Conservation (phyloP, 768 basidiomycete genomes). For the Phanerodontia chrysosporium region DNA sequence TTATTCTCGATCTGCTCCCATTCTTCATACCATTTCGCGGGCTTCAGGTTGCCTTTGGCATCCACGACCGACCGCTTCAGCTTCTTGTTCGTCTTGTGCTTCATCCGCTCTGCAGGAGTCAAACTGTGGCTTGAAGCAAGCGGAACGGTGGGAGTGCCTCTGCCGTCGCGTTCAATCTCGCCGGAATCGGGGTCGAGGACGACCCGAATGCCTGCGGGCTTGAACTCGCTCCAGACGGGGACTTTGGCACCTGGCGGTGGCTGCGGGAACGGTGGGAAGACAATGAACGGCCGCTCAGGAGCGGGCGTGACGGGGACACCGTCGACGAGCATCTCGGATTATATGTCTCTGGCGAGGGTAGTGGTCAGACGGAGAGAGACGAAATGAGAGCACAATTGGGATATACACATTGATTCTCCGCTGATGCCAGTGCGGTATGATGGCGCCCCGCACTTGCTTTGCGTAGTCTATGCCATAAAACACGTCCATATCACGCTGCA, state of each 20-base stretch:
- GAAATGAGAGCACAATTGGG: neutral
- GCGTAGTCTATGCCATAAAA: too few relatives aligned
- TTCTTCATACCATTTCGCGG: conserved; percentile 59
- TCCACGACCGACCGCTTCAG: conserved; percentile 19
- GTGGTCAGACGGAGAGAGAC: neutral
- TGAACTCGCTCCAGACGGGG: conserved; percentile 54
- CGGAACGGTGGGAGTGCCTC: conserved; percentile 63
- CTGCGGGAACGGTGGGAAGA: conserved; percentile 46
- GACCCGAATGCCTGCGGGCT: conserved; percentile 53
- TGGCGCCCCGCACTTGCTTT: too few relatives aligned
- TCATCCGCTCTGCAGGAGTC: conserved; percentile 52
- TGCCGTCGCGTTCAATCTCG: conserved; percentile 54
- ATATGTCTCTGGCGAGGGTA: neutral
- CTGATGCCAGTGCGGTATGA: too few relatives aligned
- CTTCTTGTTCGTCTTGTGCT: conserved; percentile 41
- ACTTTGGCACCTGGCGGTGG: conserved; percentile 43
- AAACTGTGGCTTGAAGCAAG: conserved; percentile 53
- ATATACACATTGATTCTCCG: too few relatives aligned
- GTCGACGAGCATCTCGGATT: neutral
- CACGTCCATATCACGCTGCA: too few relatives aligned
- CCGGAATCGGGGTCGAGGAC: conserved; percentile 39
- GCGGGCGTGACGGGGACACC: neutral
- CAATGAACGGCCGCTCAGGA: conserved; percentile 10
- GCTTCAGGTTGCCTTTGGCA: conserved; percentile 20
- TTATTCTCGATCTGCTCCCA: conserved; percentile 63